A percentile compares a stretch with the other conserved stretches of the same genome.
Conservation (phyloP, 2,329 filamentous ascomycete genomes). For the Metarhizium robertsii region DNA sequence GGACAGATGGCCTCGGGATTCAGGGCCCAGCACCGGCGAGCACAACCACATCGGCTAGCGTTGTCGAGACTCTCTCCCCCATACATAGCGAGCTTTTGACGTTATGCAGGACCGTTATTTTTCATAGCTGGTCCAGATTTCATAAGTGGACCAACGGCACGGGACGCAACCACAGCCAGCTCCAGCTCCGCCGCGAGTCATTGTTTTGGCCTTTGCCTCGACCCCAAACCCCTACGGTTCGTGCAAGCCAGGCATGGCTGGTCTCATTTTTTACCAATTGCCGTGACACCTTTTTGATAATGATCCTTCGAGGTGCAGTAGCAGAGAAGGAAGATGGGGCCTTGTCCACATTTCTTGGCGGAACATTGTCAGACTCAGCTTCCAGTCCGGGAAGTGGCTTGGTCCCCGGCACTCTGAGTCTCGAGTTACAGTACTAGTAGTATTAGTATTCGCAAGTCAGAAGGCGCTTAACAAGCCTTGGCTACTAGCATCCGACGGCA, state of each 20-base stretch:
- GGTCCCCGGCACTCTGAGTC: not conserved
- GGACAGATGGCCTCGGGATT: not conserved
- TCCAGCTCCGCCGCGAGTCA: not conserved
- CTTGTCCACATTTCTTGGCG: not conserved
- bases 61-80: not conserved
- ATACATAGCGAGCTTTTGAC: not conserved
- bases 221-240: not conserved
- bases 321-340: not conserved
- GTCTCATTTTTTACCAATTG: not conserved
- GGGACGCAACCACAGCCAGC: slow-evolving; percentile 1
- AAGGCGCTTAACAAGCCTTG: not conserved
- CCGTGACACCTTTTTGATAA: not conserved
- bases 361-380: not conserved
- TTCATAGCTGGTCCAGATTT: not conserved
- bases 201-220: not conserved
- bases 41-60: not conserved
- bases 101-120: not conserved
- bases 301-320: not conserved
- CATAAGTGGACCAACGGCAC: not conserved
- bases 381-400: not conserved
- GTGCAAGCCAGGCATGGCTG: not conserved
- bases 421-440: not conserved
- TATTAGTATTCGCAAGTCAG: not conserved
- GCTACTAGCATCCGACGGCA: no score
- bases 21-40: not conserved